Conservation (phyloP, 139 green algal genomes). For the Chlamydomonas sp. region DNA sequence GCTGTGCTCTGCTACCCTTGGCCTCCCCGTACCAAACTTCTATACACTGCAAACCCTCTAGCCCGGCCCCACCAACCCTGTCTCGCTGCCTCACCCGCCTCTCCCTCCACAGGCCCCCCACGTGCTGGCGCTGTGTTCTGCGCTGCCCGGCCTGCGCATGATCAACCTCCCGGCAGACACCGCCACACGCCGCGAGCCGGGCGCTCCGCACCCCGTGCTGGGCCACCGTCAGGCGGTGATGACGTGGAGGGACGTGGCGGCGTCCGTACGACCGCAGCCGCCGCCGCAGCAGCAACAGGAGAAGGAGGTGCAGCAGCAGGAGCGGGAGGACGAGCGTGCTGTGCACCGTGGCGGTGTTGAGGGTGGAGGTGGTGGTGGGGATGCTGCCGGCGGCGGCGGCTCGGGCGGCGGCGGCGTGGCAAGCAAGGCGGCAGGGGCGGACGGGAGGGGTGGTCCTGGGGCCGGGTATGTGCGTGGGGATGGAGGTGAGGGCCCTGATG, state of each 20-base stretch:
- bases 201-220: not conserved
- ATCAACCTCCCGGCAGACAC: slow-evolving; percentile 4
- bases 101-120: not conserved
- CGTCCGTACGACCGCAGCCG: not conserved
- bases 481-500: too few relatives aligned
- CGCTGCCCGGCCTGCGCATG: slow-evolving; percentile 15
- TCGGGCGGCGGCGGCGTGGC: not conserved
- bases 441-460: not conserved
- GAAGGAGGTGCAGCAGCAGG: not conserved
- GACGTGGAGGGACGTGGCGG: not conserved
- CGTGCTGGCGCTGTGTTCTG: not conserved
- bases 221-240: not conserved
- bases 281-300: not conserved
- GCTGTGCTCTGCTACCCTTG: too few relatives aligned
- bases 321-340: too few relatives aligned
- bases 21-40: not conserved
- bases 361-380: not conserved
- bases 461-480: not conserved
- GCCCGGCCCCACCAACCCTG: not conserved
- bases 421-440: not conserved
- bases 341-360: not conserved
- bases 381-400: not conserved
- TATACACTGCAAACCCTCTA: not conserved
- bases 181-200: not conserved
- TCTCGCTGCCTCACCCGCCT: not conserved